Conservation (phyloP, 805 yeast genomes). For the Starmerella asiatica region DNA sequence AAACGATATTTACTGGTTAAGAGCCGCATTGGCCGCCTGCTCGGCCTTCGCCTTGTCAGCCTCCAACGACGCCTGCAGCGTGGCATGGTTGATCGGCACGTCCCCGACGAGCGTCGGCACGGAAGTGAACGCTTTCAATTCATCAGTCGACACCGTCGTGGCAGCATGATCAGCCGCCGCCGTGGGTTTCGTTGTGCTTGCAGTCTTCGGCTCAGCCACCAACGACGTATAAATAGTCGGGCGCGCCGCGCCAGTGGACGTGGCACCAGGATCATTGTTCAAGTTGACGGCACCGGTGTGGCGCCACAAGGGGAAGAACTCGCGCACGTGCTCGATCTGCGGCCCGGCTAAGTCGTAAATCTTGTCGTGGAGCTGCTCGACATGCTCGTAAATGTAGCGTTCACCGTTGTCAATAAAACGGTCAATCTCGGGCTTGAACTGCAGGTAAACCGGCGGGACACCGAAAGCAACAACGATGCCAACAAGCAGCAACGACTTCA, state of each 20-base stretch:
- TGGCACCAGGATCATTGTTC: constrained; percentile 22
- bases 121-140: constrained; percentile 18
- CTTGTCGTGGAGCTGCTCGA: constrained; percentile 19
- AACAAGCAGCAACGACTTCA: constrained; percentile 51
- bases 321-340: constrained; percentile 26
- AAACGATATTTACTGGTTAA: neutral
- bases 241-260: constrained; percentile 20
- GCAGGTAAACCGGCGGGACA: constrained; percentile 58
- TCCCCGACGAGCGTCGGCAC: constrained; percentile 27
- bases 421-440: constrained; percentile 67
- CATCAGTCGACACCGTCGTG: constrained; percentile 5
- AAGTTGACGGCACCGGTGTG: constrained; percentile 17
- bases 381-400: constrained; percentile 21
- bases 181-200: neutral
- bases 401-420: constrained; percentile 25
- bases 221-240: constrained; percentile 1
- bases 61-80: constrained; percentile 11
- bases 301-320: constrained; percentile 22
- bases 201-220: neutral
- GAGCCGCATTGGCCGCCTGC: constrained; percentile 4
- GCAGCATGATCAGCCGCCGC: neutral
- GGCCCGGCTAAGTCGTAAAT: constrained; percentile 27
- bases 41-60: constrained; percentile 15
- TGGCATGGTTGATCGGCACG: constrained; percentile 22
- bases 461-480: constrained; percentile 54